Percentiles rank a stretch among this genome's conserved stretches.
Conservation (phyloP, 257 asterid species). For the Scutellaria baicalensis region DNA sequence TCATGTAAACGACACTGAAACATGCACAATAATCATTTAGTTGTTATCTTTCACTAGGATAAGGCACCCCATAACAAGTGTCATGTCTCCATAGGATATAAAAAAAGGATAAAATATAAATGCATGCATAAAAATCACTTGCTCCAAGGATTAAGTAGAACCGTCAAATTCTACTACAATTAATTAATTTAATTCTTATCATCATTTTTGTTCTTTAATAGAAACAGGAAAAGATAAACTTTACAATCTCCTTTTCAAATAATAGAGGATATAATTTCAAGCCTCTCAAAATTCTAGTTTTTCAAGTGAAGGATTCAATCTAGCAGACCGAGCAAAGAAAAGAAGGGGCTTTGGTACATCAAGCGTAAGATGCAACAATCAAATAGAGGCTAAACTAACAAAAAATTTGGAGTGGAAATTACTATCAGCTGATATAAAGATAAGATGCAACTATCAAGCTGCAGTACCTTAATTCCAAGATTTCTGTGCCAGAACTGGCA, state of each 20-base stretch:
- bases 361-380: neutral
- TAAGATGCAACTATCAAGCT: neutral
- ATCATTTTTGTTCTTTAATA: neutral
- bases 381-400: no score
- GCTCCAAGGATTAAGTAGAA: neutral
- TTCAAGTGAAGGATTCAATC: neutral
- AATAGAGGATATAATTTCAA: neutral
- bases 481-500: constrained; percentile 95
- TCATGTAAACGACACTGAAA: constrained; percentile 90
- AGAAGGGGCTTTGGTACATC: neutral
- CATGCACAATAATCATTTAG: constrained; percentile 8
- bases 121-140: neutral
- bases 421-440: neutral
- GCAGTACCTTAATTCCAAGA: constrained; percentile 66
- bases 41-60: neutral
- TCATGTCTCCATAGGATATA: neutral
- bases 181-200: neutral
- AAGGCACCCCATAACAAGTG: neutral
- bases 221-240: neutral
- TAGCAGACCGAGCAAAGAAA: neutral
- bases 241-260: neutral
- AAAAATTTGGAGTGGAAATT: neutral
- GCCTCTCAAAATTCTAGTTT: neutral
- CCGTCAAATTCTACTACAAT: neutral
- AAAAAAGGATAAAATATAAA: neutral